A percentile compares a stretch with the other conserved stretches of the same genome.
These are phyloP conservation scores for Euphrasia confusa DNA, from an alignment of 257 asterid species.

Conservation along the genomic window DNA sequence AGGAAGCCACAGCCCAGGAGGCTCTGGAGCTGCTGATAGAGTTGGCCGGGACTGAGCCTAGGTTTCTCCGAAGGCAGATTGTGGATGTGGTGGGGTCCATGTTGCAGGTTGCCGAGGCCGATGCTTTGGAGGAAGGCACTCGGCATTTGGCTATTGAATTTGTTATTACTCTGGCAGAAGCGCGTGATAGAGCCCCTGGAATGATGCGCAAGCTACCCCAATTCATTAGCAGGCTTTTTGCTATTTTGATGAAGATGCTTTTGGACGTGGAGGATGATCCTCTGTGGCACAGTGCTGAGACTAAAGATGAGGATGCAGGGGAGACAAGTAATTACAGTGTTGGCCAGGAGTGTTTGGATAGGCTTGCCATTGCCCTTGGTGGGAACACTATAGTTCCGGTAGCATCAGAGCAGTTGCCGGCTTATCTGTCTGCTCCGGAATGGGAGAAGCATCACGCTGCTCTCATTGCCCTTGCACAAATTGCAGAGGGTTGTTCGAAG, in stretches of 20 bases:
- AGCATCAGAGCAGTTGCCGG: conserved; percentile 82
- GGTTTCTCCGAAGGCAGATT: conserved; percentile 86
- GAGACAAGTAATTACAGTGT: conserved; percentile 84
- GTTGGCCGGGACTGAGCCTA: conserved; percentile 88
- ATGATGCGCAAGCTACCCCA: conserved; percentile 99
- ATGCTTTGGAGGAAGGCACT: conserved; percentile 85
- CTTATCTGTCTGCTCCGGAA: conserved; percentile 71
- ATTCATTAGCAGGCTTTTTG: conserved; percentile 71
- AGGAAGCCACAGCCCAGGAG: conserved; percentile 95
- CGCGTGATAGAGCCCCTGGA: conserved; percentile 97
- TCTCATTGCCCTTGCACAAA: conserved; percentile 94
- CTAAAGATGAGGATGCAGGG: conserved; percentile 93
- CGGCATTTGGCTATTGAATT: conserved; percentile 91
- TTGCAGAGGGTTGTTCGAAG: conserved; percentile 97
- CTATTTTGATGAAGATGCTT: conserved; percentile 79
- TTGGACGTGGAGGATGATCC: conserved; percentile 90
- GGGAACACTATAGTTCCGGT: conserved; percentile 93
- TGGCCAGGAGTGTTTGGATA: conserved; percentile 94
- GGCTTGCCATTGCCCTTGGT: conserved; percentile 84
- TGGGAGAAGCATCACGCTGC: conserved; percentile 97
- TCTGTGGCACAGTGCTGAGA: conserved; percentile 84
- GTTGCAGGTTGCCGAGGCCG: conserved; percentile 94
- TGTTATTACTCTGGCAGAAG: conserved; percentile 91
- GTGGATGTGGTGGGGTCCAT: conserved; percentile 90
- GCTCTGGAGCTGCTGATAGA: conserved; percentile 90